Evolutionary conservation across 345 rosid species (phyloP).

Genomic region (Sonneratia alba): DNA sequence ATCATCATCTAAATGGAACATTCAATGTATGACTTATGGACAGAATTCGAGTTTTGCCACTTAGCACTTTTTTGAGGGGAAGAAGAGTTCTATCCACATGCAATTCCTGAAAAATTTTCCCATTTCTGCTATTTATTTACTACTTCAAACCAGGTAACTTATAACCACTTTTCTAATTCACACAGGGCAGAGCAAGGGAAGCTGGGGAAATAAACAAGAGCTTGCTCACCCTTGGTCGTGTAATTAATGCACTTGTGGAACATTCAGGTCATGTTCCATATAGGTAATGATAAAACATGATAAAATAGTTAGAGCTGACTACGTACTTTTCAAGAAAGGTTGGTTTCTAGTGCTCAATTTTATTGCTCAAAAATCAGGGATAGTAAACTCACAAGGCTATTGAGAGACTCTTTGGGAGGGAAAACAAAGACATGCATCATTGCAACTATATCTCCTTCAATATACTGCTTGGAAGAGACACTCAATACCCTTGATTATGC

Average conservation of each 20-base stretch:
- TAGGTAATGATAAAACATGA: constrained; percentile 32
- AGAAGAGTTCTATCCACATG: constrained; percentile 7
- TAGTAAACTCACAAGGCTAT: constrained; percentile 85
- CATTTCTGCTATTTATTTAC: background rate
- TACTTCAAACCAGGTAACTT: background rate
- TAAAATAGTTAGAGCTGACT: background rate
- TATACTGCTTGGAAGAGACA: constrained; percentile 92
- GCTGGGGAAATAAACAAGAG: constrained; percentile 99
- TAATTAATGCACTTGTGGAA: constrained; percentile 92
- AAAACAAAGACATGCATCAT: constrained; percentile 97
- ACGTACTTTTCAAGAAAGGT: background rate
- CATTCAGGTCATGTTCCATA: constrained; percentile 98
- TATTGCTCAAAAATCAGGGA: constrained; percentile 49
- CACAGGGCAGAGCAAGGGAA: constrained; percentile 99
- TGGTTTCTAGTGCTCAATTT: constrained; percentile 1
- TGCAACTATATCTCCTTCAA: constrained; percentile 93
- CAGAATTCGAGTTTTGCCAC: background rate
- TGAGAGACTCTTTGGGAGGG: constrained; percentile 98
- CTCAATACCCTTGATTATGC: constrained; percentile 96
- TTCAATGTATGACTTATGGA: background rate
- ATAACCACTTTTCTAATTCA: constrained; percentile 7
- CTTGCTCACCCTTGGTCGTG: constrained; percentile 97
- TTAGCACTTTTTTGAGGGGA: background rate
- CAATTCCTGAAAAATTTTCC: background rate
- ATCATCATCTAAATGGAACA: background rate